phyloP scores from a whole-genome alignment of 108 stramenopile species.

The Cyclostephanos tholiformis region DNA sequence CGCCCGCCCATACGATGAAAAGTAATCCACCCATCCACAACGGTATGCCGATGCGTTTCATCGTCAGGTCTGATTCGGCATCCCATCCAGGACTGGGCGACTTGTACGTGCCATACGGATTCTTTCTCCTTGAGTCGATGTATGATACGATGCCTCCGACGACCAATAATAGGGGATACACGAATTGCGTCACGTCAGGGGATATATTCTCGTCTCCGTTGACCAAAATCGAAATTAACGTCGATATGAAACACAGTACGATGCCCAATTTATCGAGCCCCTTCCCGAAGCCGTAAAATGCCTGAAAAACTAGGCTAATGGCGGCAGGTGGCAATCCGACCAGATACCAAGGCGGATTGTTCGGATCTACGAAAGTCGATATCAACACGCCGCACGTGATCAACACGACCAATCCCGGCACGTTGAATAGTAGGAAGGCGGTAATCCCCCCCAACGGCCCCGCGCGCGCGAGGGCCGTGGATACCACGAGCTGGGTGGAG shows the following conservation, averaged over 20 bases:
- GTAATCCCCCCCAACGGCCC: constrained; percentile 84
- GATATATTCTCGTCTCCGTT: constrained; percentile 81
- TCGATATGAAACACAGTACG: constrained; percentile 54
- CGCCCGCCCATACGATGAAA: constrained; percentile 65
- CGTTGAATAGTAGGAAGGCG: constrained; percentile 78
- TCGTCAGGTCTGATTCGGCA: constrained; percentile 54
- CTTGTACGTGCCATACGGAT: constrained; percentile 53
- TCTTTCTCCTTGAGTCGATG: constrained; percentile 46
- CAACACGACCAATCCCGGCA: constrained; percentile 76
- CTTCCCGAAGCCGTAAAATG: constrained; percentile 71
- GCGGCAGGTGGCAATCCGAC: constrained; percentile 90
- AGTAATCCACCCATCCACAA: constrained; percentile 65
- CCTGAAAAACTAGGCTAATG: constrained; percentile 86
- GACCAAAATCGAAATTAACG: constrained; percentile 76
- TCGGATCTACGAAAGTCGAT: constrained; percentile 68
- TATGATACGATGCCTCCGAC: constrained; percentile 70
- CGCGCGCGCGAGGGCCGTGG: constrained; percentile 80
- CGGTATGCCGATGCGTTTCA: constrained; percentile 80
- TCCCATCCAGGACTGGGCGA: constrained; percentile 67
- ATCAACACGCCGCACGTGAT: constrained; percentile 65
- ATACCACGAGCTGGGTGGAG: constrained; percentile 85
- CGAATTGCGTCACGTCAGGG: constrained; percentile 66
- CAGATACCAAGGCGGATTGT: constrained; percentile 84
- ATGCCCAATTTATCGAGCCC: constrained; percentile 52
- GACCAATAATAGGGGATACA: constrained; percentile 78